phyloP scores from a whole-genome alignment of 1,139 yeast species.

The Diutina rugosa region DNA sequence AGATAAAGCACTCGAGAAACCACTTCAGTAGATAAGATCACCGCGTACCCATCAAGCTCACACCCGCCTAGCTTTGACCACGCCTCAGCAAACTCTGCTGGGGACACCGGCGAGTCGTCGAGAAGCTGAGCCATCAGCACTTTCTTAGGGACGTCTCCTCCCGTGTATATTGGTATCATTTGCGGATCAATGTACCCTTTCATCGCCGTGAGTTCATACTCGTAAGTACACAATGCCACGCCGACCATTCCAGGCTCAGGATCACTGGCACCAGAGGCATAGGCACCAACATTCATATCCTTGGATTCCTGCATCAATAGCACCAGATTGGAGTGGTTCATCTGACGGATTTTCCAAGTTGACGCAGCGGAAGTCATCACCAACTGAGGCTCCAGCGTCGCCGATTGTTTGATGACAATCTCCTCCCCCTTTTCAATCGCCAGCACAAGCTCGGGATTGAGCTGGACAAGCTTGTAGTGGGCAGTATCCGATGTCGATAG shows the following conservation, averaged over 20 bases:
- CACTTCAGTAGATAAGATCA: constrained; percentile 12
- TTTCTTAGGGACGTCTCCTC: constrained; percentile 5
- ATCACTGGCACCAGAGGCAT: constrained; percentile 3
- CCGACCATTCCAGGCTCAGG: constrained; percentile 8
- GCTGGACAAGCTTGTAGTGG: constrained; percentile 42
- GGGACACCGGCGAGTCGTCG: constrained; percentile 42
- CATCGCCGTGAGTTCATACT: constrained; percentile 33
- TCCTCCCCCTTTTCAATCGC: constrained; percentile 19
- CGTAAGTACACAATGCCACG: constrained; percentile 31
- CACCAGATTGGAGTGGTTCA: constrained; percentile 79
- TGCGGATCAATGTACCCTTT: constrained; percentile 31
- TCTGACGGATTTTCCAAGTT: constrained; percentile 61
- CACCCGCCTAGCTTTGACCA: constrained; percentile 54
- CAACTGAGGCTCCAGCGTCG: constrained; percentile 24
- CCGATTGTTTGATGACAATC: constrained; percentile 36
- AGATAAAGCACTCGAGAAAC: constrained; percentile 23
- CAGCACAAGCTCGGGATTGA: constrained; percentile 39
- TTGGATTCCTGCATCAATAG: constrained; percentile 31
- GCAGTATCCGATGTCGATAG: not conserved
- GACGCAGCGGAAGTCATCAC: constrained; percentile 47
- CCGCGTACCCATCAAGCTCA: constrained; percentile 24
- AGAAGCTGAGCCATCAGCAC: constrained; percentile 25
- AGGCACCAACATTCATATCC: constrained; percentile 3
- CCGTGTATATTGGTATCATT: constrained; percentile 37
- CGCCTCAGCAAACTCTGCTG: constrained; percentile 31